Evolutionary conservation across 257 asterid genomes (phyloP), one percentile per base, ranked within the genome.

Genomic region (Nicotiana obtusifolia): DNA sequence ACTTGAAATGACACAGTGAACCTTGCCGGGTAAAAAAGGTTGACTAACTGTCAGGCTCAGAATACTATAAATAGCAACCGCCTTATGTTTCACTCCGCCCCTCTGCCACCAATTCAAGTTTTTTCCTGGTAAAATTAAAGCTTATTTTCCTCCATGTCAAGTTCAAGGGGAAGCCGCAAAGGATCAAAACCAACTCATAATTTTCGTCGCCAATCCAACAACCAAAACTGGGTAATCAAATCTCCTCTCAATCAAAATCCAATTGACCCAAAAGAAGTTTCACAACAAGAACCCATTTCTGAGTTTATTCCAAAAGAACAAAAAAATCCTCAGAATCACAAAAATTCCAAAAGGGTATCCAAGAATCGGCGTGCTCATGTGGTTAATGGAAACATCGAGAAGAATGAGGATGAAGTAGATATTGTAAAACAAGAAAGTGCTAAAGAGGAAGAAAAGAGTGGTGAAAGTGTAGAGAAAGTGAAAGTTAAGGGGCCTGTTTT

Each of bases 341-440:
- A 81, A 30, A 85, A 82, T 83, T 82, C 87, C 22, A 80, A 60
- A 83, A 16, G 82, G 88, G 81, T 75, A 31, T 47, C 85, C 11
- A 62, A 73, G 13, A 84, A 73, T 71, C 67, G 73, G 22, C 76
- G 81, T 16, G 20, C 84, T 16, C 53, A 60, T 62, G 73, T 16
- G 66, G 61, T 26, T 28, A 85, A 80, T 79, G 57, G 86, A 76
- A 86, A 78, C 24, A 64, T 78, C 54, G 77, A 79, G 64, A 81
- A 82, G 86, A 87, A 89, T 35, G 75, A 62, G 33, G 57, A 15
- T 52, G 57, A 52, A 11, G 57, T 13, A 14, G 57, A 52, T 52
- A 52, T 14, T 15, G 57, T 11, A 52, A 52, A 52, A 52, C 57
- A 52, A 52, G 57, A 52, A 52, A 52, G 57, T n/a, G 79, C 35